Percentiles rank a stretch among this genome's conserved stretches.
These are phyloP conservation scores for Penicillium sp. DNA, from an alignment of 2,329 filamentous ascomycete genomes.

Conservation along the genomic window DNA sequence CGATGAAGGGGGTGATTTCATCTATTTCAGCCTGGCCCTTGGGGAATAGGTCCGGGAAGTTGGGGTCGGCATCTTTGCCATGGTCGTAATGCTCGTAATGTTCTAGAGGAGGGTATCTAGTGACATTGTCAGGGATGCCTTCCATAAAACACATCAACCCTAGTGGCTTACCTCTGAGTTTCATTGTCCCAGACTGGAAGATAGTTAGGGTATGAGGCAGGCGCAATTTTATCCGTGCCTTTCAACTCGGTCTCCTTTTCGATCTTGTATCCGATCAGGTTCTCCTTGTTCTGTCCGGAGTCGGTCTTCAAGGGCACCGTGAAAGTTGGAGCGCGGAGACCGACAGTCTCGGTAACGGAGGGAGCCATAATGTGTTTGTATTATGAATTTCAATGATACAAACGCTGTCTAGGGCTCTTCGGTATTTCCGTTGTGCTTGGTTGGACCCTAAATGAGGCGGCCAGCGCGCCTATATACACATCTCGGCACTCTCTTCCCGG, in stretches of 20 bases:
- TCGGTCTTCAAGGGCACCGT: slow-evolving; percentile 28
- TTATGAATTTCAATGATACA: background rate
- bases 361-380: slow-evolving; percentile 32
- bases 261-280: slow-evolving; percentile 34
- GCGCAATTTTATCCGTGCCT: slow-evolving; percentile 53
- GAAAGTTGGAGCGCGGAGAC: slow-evolving; percentile 27
- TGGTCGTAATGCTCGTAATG: slow-evolving; percentile 73
- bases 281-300: slow-evolving; percentile 38
- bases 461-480: slow-evolving; percentile 8
- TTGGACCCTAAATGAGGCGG: background rate
- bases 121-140: slow-evolving; percentile 51
- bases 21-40: slow-evolving; percentile 45
- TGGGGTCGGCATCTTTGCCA: slow-evolving; percentile 69
- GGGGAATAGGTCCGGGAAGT: slow-evolving; percentile 66
- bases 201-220: slow-evolving; percentile 68
- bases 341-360: slow-evolving; percentile 31
- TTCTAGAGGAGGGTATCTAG: slow-evolving; percentile 60
- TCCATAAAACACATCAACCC: background rate
- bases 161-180: background rate
- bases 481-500: slow-evolving; percentile 6
- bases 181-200: slow-evolving; percentile 53
- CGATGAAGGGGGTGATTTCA: slow-evolving; percentile 70
- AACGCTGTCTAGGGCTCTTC: background rate
- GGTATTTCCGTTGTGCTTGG: background rate
- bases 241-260: slow-evolving; percentile 54